A percentile compares a stretch with the other conserved stretches of the same genome.
Conservation (phyloP, 176 grass and related monocot species). For the Phoenix roebelenii region DNA sequence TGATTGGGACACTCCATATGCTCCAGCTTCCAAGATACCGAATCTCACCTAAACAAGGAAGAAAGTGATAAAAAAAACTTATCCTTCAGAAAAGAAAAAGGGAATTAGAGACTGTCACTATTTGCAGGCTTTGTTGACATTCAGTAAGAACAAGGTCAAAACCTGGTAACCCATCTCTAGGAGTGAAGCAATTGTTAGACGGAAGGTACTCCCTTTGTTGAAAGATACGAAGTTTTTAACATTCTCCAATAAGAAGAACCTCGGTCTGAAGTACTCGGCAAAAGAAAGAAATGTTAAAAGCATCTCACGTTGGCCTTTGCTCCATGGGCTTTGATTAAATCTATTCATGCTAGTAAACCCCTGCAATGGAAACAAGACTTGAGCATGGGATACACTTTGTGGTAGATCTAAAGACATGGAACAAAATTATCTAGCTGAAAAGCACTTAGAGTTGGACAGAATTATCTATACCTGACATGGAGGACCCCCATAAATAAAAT, state of each 20-base stretch:
- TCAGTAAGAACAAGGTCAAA: neutral
- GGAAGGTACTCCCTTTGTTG: conserved; percentile 96
- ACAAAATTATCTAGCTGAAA: too few relatives aligned
- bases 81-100: too few relatives aligned
- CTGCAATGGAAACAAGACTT: conserved; percentile 31
- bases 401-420: too few relatives aligned
- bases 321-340: conserved; percentile 95
- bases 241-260: conserved; percentile 93
- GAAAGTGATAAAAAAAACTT: neutral
- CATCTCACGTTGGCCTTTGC: conserved; percentile 98
- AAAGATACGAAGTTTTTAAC: conserved; percentile 95
- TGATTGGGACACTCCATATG: conserved; percentile 90
- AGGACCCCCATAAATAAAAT: conserved; percentile 97
- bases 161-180: conserved; percentile 98
- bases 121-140: neutral
- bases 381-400: too few relatives aligned
- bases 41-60: conserved; percentile 62
- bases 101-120: too few relatives aligned
- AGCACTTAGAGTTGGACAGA: too few relatives aligned
- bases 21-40: conserved; percentile 88
- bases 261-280: conserved; percentile 86
- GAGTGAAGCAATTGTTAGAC: conserved; percentile 78
- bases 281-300: conserved; percentile 96
- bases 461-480: conserved; percentile 66
- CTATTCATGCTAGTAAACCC: conserved; percentile 99